phyloP scores from a whole-genome alignment of 2,329 filamentous ascomycete species.

The Seiridium cupressi region DNA sequence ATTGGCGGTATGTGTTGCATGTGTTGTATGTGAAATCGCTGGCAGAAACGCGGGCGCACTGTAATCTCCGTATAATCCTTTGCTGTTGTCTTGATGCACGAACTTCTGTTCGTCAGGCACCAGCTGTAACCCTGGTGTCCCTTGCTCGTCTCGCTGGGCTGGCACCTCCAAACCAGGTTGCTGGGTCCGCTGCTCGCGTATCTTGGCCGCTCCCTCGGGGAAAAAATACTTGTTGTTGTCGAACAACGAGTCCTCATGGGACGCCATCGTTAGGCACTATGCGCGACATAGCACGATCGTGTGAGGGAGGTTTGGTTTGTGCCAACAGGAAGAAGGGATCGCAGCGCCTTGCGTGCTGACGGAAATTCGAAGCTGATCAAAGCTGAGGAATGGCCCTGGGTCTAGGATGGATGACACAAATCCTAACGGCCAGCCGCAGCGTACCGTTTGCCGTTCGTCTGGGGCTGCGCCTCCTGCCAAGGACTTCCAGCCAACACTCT shows the following conservation, averaged over 20 bases:
- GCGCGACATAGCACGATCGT: not conserved
- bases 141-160: slow-evolving; percentile 16
- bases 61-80: slow-evolving; percentile 11
- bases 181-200: slow-evolving; percentile 8
- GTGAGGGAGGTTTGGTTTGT: not conserved
- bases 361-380: not conserved
- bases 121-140: slow-evolving; percentile 16
- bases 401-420: too few relatives aligned
- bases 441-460: not conserved
- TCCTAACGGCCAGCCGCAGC: too few relatives aligned
- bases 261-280: not conserved
- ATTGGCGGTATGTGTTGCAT: not conserved
- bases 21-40: not conserved
- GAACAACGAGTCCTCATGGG: slow-evolving; percentile 14
- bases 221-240: slow-evolving; percentile 20
- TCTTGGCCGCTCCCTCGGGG: slow-evolving; percentile 3
- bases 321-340: not conserved
- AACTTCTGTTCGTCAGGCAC: slow-evolving; percentile 16
- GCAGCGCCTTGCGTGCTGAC: not conserved
- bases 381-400: too few relatives aligned
- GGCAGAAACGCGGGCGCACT: slow-evolving; percentile 7
- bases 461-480: not conserved
- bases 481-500: not conserved
- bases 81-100: not conserved
- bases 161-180: slow-evolving; percentile 17